These are phyloP conservation scores for Stephania yunnanensis DNA, from an alignment of 164 flowering plant species.

Conservation along the genomic window DNA sequence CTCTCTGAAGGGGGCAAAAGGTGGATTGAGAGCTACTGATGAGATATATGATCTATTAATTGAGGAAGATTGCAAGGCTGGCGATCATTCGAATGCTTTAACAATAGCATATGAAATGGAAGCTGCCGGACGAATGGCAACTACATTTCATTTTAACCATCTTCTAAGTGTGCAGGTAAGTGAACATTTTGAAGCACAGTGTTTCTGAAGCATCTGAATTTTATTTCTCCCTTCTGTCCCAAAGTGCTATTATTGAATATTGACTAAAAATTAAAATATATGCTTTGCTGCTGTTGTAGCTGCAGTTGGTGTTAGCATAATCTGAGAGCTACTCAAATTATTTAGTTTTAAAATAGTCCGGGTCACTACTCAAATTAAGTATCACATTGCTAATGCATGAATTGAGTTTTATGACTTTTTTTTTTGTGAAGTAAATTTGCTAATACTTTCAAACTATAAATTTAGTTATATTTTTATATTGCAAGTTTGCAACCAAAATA, in stretches of 20 bases:
- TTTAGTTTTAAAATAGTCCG: no score
- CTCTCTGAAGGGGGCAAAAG: conserved; percentile 81
- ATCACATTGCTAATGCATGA: background rate
- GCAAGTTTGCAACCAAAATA: no score
- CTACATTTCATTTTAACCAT: conserved; percentile 90
- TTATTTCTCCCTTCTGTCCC: background rate
- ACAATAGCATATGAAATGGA: conserved; percentile 97
- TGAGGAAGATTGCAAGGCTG: conserved; percentile 83
- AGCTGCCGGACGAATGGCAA: conserved; percentile 92
- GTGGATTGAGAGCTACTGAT: conserved; percentile 85
- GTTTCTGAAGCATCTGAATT: background rate
- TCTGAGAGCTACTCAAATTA: background rate
- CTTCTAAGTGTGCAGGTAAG: conserved; percentile 90
- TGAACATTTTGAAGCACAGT: background rate
- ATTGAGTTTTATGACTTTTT: background rate
- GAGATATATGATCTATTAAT: conserved; percentile 80
- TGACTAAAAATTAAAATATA: background rate
- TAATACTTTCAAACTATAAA: background rate
- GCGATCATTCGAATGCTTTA: conserved; percentile 95
- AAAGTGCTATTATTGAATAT: background rate
- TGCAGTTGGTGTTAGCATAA: background rate
- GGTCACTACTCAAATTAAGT: background rate
- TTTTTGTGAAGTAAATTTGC: background rate
- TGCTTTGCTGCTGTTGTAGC: background rate
- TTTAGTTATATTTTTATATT: no score